Evolutionary conservation across 176 grass and related monocot genomes (phyloP).

Genomic region (Pontederia crassipes): DNA sequence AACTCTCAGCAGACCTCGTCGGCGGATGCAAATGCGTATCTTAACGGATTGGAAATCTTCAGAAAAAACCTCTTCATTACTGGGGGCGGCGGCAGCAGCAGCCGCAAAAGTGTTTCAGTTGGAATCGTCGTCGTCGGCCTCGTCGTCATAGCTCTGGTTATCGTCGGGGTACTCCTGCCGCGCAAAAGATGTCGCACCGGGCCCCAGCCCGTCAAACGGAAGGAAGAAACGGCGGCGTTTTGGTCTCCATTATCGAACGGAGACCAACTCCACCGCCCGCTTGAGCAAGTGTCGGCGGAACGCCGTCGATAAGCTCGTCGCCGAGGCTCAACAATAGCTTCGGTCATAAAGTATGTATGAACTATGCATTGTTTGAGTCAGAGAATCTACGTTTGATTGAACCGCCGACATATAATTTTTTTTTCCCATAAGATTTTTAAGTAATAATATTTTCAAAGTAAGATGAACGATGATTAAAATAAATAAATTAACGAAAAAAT

Average conservation of each 20-base stretch:
- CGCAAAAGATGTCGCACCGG: background rate
- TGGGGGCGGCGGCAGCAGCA: background rate
- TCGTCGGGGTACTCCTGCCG: background rate
- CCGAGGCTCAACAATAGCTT: background rate
- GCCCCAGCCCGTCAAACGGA: background rate
- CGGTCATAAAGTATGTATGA: no score
- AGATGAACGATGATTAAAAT: no score
- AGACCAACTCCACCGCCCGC: background rate
- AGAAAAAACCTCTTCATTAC: background rate
- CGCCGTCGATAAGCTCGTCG: background rate
- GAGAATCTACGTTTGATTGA: no score
- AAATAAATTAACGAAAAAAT: no score
- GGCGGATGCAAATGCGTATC: background rate
- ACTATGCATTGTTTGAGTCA: no score
- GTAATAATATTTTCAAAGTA: no score
- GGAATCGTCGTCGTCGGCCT: background rate
- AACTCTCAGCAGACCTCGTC: no score
- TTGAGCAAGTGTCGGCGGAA: background rate
- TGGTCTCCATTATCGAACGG: background rate
- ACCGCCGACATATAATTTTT: no score
- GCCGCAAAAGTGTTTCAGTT: background rate
- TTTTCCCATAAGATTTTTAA: no score
- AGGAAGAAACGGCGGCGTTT: background rate
- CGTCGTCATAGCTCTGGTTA: background rate
- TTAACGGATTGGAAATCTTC: conserved; percentile 4